Conservation (phyloP, 805 yeast genomes). For the Metschnikowia shivogae region DNA sequence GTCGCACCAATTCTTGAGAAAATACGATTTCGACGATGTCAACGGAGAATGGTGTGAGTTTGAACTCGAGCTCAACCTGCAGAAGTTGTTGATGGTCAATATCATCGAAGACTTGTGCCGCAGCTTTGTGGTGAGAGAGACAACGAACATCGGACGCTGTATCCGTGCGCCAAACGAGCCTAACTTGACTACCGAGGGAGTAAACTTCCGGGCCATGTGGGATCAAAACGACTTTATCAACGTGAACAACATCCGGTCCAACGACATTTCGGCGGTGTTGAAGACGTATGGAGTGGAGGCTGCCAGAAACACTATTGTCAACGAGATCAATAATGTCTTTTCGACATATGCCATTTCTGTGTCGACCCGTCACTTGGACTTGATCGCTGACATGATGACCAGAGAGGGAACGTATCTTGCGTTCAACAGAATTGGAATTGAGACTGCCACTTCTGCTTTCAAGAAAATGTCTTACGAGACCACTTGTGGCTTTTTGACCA, state of each 20-base stretch:
- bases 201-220: slow-evolving; percentile 97
- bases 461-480: slow-evolving; percentile 99
- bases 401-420: slow-evolving; percentile 96
- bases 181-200: slow-evolving; percentile 92
- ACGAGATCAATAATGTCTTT: slow-evolving; percentile 93
- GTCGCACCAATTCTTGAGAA: slow-evolving; percentile 66
- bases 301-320: slow-evolving; percentile 94
- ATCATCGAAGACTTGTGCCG: slow-evolving; percentile 90
- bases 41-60: slow-evolving; percentile 92
- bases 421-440: slow-evolving; percentile 97
- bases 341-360: slow-evolving; percentile 94
- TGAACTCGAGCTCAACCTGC: slow-evolving; percentile 75
- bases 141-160: slow-evolving; percentile 89
- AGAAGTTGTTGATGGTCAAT: slow-evolving; percentile 95
- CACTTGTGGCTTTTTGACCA: slow-evolving; percentile 93
- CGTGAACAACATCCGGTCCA: slow-evolving; percentile 84
- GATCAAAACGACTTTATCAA: slow-evolving; percentile 90
- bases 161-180: slow-evolving; percentile 62
- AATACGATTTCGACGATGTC: slow-evolving; percentile 86
- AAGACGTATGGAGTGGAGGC: slow-evolving; percentile 97
- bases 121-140: slow-evolving; percentile 86
- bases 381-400: slow-evolving; percentile 98
- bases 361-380: slow-evolving; percentile 88
- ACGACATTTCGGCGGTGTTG: slow-evolving; percentile 88
- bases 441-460: slow-evolving; percentile 89